Evolutionary conservation across 73 alveolate genomes (phyloP).

Genomic region (Paramecium primaurelia): DNA sequence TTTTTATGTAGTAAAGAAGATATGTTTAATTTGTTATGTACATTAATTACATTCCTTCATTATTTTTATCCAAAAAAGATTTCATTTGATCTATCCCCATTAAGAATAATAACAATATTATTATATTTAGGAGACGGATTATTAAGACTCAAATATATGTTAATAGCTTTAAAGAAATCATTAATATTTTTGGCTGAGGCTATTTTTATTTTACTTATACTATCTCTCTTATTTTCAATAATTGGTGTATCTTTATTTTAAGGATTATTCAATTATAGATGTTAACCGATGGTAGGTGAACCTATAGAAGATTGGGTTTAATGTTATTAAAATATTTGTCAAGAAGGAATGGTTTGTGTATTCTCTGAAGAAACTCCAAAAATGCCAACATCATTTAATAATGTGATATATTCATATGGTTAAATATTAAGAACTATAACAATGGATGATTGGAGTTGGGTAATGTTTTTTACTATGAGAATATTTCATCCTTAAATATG

Average conservation of each 20-base stretch:
- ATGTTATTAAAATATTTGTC: not conserved
- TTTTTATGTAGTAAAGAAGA: not conserved
- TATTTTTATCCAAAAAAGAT: not conserved
- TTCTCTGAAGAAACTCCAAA: not conserved
- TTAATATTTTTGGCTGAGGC: not conserved
- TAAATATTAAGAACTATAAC: not conserved
- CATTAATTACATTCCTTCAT: not conserved
- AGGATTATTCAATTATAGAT: slow-evolving; percentile 18
- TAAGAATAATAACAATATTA: not conserved
- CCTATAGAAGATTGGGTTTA: not conserved
- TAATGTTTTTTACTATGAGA: not conserved
- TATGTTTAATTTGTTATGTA: not conserved
- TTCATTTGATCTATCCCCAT: not conserved
- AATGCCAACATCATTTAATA: not conserved
- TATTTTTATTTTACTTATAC: not conserved
- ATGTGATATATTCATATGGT: not conserved
- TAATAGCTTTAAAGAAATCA: not conserved
- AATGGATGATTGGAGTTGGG: slow-evolving; percentile 39
- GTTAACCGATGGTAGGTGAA: not conserved
- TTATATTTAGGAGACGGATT: not conserved
- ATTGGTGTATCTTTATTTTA: not conserved
- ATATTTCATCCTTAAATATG: not conserved
- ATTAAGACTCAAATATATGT: not conserved
- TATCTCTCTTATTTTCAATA: not conserved
- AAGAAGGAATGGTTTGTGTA: not conserved